Evolutionary conservation across 1,284 basidiomycete genomes (phyloP), one percentile per base, ranked within the genome.

Genomic region (Ganoderma boninense): DNA sequence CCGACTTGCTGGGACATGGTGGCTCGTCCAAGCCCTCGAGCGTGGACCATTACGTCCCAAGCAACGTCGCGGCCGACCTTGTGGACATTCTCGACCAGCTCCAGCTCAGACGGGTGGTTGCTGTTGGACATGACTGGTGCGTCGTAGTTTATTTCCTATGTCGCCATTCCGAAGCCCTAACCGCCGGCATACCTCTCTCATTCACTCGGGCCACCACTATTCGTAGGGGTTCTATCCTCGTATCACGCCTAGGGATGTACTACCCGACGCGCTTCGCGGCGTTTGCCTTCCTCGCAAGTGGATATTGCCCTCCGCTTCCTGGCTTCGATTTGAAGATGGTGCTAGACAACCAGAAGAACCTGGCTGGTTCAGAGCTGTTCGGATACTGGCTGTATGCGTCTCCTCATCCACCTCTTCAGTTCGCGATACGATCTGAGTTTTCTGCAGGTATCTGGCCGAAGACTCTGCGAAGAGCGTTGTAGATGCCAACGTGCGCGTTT

Each of bases 1-100:
- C 87, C 11, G 87, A 89, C 76, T 82, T 86, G 80, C 82, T 89
- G 13, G 88, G 87, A 6, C 89, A 88, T 67, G 87, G 86, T 18
- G 83, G 82, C 4, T 87, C 87, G 20, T 84, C 84, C 73, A 88
- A 87, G 73, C 88, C 88, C 1, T 75, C 75, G 0, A 82, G 85
- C 49, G 76, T 83, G 2, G 75, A 75, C n/a, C 71, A 74, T 8
- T 90, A 88, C 77, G 78, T 77, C n/a, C 76, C 78, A 2, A 84
- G 80, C 69, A 76, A 78, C 18, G 76, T 87, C 16, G 80, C 80
- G 38, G 77, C 82, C 42, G 87, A 89, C 74, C 68, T 89, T 23
- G 74, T 85, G n/a, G 86, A 86, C 65, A 81, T 88, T 43, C 75
- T 88, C 60, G 82, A 87, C 70, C 77, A 77, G 10, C 82, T 84